phyloP scores from a whole-genome alignment of 1,139 yeast genomes.

The Pichia sorboxylosa region DNA sequence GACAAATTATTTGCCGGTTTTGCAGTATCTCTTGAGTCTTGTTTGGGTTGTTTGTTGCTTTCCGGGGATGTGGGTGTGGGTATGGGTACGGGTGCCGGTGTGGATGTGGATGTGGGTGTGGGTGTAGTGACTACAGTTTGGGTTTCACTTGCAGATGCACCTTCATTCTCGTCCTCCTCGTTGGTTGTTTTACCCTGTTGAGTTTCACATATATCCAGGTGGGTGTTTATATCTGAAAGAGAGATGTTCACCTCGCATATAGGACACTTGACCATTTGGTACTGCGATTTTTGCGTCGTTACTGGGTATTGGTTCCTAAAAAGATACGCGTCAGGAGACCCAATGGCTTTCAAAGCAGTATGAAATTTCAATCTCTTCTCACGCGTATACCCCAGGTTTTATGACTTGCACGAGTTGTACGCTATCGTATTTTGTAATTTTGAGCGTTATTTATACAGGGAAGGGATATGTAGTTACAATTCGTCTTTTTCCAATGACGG shows the following conservation, averaged over 20 bases:
- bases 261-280: slow-evolving; percentile 24
- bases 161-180: background rate
- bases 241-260: slow-evolving; percentile 20
- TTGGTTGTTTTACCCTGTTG: slow-evolving; percentile 1
- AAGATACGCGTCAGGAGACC: no score
- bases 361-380: no score
- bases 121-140: background rate
- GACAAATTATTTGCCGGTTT: background rate
- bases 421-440: no score
- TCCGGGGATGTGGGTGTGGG: background rate
- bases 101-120: background rate
- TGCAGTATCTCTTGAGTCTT: background rate
- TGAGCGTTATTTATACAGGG: no score
- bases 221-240: slow-evolving; percentile 20
- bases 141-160: background rate
- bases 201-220: slow-evolving; percentile 21
- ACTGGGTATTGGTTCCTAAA: no score
- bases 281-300: no score
- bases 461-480: no score
- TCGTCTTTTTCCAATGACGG: slow-evolving; percentile 11
- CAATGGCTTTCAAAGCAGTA: no score
- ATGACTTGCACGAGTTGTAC: no score
- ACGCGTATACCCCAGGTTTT: no score
- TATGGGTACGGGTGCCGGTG: background rate
- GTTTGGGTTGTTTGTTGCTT: background rate